These are phyloP conservation scores for Xerocomus minutiporus DNA, from an alignment of 1,284 basidiomycete species.

Conservation along the genomic window DNA sequence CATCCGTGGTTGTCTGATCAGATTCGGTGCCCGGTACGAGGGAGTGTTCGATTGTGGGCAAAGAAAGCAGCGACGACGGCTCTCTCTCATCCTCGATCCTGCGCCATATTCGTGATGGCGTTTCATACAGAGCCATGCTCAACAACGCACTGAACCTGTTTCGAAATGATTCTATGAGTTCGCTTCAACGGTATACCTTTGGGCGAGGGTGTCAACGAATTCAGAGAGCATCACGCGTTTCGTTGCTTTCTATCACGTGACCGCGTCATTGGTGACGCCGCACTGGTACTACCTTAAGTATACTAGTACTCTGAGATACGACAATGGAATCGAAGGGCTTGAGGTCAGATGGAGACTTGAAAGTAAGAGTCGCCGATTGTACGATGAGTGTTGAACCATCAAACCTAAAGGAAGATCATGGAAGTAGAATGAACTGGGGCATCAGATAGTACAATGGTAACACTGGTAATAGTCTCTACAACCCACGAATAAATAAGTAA, in stretches of 20 bases:
- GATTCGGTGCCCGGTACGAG: constrained; percentile 33
- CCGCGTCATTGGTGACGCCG: constrained; percentile 7
- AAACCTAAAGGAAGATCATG: background rate
- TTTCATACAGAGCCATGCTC: constrained; percentile 53
- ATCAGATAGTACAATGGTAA: background rate
- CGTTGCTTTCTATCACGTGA: constrained; percentile 23
- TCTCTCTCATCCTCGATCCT: constrained; percentile 70
- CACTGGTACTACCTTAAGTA: too few species aligned
- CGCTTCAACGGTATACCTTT: background rate
- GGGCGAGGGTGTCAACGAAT: background rate
- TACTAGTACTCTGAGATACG: too few species aligned
- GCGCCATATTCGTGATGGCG: constrained; percentile 74
- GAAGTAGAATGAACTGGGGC: background rate
- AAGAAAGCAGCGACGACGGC: constrained; percentile 73
- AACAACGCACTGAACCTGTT: background rate
- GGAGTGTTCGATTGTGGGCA: constrained; percentile 65
- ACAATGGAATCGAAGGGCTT: background rate
- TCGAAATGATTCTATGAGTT: background rate
- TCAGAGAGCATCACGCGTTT: constrained; percentile 18
- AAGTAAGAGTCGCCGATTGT: too few species aligned
- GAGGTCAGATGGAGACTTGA: background rate
- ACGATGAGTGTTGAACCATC: too few species aligned
- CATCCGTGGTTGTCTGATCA: constrained; percentile 32
- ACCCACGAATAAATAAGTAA: constrained; percentile 1
- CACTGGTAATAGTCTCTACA: constrained; percentile 6